phyloP scores from a whole-genome alignment of 2,329 filamentous ascomycete species.

The Xylaria sp. region DNA sequence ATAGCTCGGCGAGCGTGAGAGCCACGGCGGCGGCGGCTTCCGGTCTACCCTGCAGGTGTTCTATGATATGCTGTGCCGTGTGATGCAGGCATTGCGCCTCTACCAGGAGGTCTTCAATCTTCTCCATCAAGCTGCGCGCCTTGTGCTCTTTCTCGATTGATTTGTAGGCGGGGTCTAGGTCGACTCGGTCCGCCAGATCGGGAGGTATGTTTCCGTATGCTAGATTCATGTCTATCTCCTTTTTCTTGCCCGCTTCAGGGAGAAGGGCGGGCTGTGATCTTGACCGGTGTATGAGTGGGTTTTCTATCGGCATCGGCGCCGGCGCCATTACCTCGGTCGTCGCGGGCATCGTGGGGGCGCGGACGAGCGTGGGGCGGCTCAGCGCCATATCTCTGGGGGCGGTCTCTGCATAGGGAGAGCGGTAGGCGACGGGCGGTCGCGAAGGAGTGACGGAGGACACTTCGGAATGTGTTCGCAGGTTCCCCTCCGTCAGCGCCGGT shows the following conservation, averaged over 20 bases:
- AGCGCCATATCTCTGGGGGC: conserved; percentile 57
- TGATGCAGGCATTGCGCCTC: conserved; percentile 92
- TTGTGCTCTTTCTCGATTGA: conserved; percentile 66
- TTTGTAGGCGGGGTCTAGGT: conserved; percentile 59
- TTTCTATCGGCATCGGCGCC: conserved; percentile 31
- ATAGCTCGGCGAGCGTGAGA: conserved; percentile 90
- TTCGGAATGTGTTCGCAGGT: conserved; percentile 65
- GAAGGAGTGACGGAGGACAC: conserved; percentile 62
- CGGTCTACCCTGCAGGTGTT: conserved; percentile 78
- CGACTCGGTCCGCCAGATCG: conserved; percentile 62
- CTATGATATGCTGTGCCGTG: conserved; percentile 83
- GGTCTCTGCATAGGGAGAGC: conserved; percentile 58
- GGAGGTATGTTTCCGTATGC: conserved; percentile 88
- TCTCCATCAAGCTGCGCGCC: conserved; percentile 71
- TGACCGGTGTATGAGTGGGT: conserved; percentile 49
- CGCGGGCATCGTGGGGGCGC: conserved; percentile 48
- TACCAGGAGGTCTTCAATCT: conserved; percentile 80
- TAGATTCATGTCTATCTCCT: conserved; percentile 86
- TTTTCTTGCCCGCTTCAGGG: conserved; percentile 41
- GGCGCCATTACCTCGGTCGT: conserved; percentile 35
- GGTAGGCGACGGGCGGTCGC: conserved; percentile 53
- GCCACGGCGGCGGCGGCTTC: conserved; percentile 95
- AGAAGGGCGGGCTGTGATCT: conserved; percentile 57
- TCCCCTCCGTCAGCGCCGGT: conserved; percentile 61
- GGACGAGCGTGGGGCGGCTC: conserved; percentile 53